A percentile compares a stretch with the other conserved stretches of the same genome.
These are phyloP conservation scores for Penicillium crystallinum DNA, from an alignment of 495 filamentous ascomycete genomes.

Conservation along the genomic window DNA sequence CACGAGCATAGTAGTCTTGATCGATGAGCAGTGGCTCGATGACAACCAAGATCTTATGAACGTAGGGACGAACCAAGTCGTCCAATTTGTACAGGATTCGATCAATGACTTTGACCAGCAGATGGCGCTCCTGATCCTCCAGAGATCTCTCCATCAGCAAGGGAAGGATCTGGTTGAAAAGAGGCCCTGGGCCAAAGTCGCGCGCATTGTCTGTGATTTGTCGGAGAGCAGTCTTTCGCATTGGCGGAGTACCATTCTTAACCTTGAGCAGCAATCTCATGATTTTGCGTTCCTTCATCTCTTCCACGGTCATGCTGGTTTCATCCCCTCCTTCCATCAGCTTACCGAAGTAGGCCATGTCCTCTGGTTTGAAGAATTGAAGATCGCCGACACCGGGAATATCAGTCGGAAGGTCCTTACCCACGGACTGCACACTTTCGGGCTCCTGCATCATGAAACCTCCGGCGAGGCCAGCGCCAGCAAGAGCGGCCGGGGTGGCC, in stretches of 20 bases:
- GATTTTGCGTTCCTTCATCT: conserved; percentile 97
- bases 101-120: conserved; percentile 98
- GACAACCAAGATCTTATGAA: conserved; percentile 97
- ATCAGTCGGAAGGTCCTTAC: conserved; percentile 91
- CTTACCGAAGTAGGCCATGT: conserved; percentile 99
- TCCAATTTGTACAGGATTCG: conserved; percentile 98
- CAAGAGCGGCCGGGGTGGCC: conserved; percentile 64
- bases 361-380: conserved; percentile 97
- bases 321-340: conserved; percentile 94
- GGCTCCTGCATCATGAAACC: conserved; percentile 99
- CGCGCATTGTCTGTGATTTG: conserved; percentile 97
- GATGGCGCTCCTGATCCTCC: conserved; percentile 96
- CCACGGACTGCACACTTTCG: conserved; percentile 69
- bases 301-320: conserved; percentile 84
- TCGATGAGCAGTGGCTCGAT: conserved; percentile 98
- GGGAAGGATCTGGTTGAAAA: conserved; percentile 97
- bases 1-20: conserved; percentile 98
- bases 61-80: conserved; percentile 91
- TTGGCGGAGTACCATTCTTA: conserved; percentile 98
- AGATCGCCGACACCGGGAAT: conserved; percentile 97
- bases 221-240: conserved; percentile 98
- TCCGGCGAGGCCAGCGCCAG: conserved; percentile 57
- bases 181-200: conserved; percentile 88
- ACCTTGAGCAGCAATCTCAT: conserved; percentile 96
- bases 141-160: conserved; percentile 97